A percentile compares a stretch with the other conserved stretches of the same genome.
phyloP scores from a whole-genome alignment of 2,329 filamentous ascomycete species.

The Colletotrichum paranaense region DNA sequence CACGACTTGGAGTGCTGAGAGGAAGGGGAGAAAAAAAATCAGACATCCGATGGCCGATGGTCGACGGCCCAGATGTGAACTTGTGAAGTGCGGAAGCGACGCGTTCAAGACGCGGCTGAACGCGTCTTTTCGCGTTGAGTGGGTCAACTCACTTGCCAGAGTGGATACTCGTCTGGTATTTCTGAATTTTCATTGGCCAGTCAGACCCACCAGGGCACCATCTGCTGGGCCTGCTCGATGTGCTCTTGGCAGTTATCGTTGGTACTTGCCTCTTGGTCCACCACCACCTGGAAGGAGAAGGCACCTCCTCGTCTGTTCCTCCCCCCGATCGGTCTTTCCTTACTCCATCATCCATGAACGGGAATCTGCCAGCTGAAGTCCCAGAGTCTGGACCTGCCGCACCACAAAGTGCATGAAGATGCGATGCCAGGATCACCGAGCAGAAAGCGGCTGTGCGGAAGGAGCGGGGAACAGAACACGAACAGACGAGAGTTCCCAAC shows the following conservation, averaged over 20 bases:
- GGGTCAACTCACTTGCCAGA: neutral
- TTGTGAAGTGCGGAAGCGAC: conserved; percentile 16
- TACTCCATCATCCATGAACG: neutral
- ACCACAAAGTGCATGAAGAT: conserved; percentile 20
- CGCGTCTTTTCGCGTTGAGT: neutral
- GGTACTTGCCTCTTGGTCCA: neutral
- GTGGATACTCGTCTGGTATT: neutral
- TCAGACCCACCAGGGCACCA: neutral
- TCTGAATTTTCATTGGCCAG: neutral
- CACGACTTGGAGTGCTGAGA: neutral
- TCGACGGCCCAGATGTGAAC: neutral
- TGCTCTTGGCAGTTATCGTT: neutral
- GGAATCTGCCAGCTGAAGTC: neutral
- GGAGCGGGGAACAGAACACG: neutral
- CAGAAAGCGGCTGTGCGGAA: conserved; percentile 10
- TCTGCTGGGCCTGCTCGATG: neutral
- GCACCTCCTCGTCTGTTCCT: neutral
- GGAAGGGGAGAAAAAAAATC: neutral
- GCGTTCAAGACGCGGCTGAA: conserved; percentile 6
- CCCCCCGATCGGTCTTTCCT: neutral
- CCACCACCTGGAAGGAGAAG: neutral
- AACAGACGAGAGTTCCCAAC: neutral
- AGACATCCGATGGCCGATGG: conserved; percentile 3
- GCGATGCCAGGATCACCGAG: conserved; percentile 13
- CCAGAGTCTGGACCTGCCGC: neutral